Evolutionary conservation across 441 rosid species (phyloP).

Genomic region (Populus hybrid): DNA sequence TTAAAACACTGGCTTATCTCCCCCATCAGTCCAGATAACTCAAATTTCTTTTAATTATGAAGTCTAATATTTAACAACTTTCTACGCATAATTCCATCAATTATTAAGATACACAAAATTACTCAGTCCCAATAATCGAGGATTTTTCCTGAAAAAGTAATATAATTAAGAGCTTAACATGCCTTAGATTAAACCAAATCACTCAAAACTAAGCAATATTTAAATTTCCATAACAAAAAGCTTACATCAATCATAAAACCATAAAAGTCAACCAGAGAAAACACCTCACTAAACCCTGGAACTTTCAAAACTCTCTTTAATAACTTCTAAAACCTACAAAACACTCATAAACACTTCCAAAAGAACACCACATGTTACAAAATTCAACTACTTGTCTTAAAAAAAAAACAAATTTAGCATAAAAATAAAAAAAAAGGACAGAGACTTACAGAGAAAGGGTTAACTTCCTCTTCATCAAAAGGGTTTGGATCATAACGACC

Average conservation of each 20-base stretch:
- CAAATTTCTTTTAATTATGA: not conserved
- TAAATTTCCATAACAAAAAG: not conserved
- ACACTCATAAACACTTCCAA: not conserved
- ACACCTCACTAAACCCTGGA: conserved; percentile 12
- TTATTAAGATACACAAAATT: not conserved
- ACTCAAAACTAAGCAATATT: not conserved
- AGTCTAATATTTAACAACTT: not conserved
- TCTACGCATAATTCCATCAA: not conserved
- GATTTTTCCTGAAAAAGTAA: not conserved
- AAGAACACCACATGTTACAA: not conserved
- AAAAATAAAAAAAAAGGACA: not conserved
- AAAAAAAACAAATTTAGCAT: not conserved
- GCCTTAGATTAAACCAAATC: not conserved
- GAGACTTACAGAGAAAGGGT: conserved; percentile 78
- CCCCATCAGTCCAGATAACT: not conserved
- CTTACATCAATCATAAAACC: not conserved
- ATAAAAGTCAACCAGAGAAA: conserved; percentile 7
- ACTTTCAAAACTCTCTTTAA: not conserved
- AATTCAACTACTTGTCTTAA: not conserved
- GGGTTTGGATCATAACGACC: conserved; percentile 79
- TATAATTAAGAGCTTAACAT: not conserved
- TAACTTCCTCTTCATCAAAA: conserved; percentile 71
- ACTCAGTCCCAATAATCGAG: not conserved
- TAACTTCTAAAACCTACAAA: conserved; percentile 4
- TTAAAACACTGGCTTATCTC: not conserved